Base-by-base conservation (phyloP, 1,284 basidiomycete genomes). In the Gomphus bonarii region DNA sequence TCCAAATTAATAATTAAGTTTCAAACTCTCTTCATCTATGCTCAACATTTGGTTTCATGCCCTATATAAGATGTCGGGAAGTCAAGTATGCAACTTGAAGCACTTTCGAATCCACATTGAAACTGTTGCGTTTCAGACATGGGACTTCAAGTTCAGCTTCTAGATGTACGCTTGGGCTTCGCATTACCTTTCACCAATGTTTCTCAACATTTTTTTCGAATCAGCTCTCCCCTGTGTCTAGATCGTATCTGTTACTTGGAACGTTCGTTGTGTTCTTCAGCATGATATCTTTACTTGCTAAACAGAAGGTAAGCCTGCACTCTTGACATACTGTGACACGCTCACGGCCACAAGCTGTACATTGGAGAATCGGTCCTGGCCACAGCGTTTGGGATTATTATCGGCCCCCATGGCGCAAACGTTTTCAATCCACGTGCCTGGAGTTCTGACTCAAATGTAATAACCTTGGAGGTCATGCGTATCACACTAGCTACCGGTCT, bases 401-500 rank as follows among this genome's bases (percentile, higher is more conserved):
- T 80, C 57, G 50, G 75, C 63, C 93, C 91, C 0, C 78, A 92
- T 61, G 82, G 76, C 52, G 80, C 85, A 22, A 77, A 80, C 47
- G 73, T 91, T 12, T 91, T 97, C 68, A 75, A 93, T 64, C 94
- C 95, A 0, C 75, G 85, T 1, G 73, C 74, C 0, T 97, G 93
- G 94, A 47, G 42, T 38, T 12, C 63, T 1, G 59, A 70, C 31
- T 70, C 74, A 9, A 78, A 86, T 63, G 68, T 68, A 14, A 80
- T 94, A 58, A 94, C 87, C 0, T 77, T 90, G 40, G 95, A 97
- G 69, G 72, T 87, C 14, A 85, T 78, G 77, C 79, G 84, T 10
- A 65, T 88, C 22, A 91, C 98, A 56, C 85, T 99, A 50, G 95
- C 95, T 6, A 89, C 98, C 58, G 94, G 94, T 38, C 95, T 99